These are phyloP conservation scores for Alternaria postmessia DNA, from an alignment of 2,329 filamentous ascomycete genomes.

Conservation along the genomic window DNA sequence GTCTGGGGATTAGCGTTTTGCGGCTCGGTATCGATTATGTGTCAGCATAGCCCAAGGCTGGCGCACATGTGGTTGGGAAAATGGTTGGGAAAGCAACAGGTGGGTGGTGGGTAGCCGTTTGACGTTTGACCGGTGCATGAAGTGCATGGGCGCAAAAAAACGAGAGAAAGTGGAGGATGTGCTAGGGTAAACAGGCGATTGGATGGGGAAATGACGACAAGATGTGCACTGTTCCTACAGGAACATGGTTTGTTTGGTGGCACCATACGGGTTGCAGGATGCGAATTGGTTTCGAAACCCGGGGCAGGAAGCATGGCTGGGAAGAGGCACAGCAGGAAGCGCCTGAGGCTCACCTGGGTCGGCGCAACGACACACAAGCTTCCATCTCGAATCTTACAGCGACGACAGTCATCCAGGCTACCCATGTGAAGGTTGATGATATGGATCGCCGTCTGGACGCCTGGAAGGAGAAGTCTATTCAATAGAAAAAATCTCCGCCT, in stretches of 20 bases:
- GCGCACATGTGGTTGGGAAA: conserved; percentile 10
- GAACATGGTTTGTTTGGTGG: conserved; percentile 20
- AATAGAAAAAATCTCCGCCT: conserved; percentile 21
- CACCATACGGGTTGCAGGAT: conserved; percentile 14
- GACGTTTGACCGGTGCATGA: conserved; percentile 10
- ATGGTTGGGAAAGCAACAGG: conserved; percentile 3
- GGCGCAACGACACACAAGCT: neutral
- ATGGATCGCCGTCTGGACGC: conserved; percentile 5
- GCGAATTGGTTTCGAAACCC: conserved; percentile 7
- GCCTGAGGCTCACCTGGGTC: neutral
- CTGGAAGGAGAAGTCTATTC: neutral
- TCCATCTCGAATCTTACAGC: neutral
- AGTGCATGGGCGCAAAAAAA: conserved; percentile 3
- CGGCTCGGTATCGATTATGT: conserved; percentile 22
- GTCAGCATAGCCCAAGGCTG: neutral
- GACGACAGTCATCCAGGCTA: neutral
- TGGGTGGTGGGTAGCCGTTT: conserved; percentile 10
- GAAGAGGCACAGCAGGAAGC: neutral
- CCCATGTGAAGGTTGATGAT: neutral
- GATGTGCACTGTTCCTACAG: conserved; percentile 24
- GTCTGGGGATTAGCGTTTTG: conserved; percentile 11
- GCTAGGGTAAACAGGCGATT: neutral
- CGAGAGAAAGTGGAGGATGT: conserved; percentile 9
- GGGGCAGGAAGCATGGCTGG: conserved; percentile 4
- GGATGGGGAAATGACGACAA: conserved; percentile 20